These are phyloP conservation scores for Chenopodium quinoa DNA, from an alignment of 148 eudicot genomes.

Conservation along the genomic window DNA sequence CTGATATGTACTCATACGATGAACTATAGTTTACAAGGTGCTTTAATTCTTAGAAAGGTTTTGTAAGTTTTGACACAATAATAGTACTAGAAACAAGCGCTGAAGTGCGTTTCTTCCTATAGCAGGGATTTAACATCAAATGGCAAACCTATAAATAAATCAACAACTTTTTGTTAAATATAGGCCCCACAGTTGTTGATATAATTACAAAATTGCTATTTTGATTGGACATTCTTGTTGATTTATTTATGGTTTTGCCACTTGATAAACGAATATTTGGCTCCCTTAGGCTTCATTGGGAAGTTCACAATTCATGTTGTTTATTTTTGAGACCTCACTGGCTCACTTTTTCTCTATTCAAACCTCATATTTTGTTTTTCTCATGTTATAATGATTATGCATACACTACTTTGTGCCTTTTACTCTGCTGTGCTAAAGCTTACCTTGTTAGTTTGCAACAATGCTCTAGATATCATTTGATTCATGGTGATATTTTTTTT, in stretches of 20 bases:
- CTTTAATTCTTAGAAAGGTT: neutral
- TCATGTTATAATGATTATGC: neutral
- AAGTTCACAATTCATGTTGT: neutral
- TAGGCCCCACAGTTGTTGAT: too few relatives aligned
- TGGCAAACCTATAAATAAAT: too few relatives aligned
- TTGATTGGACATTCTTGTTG: too few relatives aligned
- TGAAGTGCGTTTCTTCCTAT: neutral
- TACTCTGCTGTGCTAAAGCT: neutral
- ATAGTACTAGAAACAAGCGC: neutral
- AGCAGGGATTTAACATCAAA: neutral
- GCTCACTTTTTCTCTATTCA: neutral
- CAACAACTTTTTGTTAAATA: too few relatives aligned
- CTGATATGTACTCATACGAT: neutral
- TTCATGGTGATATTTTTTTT: neutral
- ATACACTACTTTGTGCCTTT: neutral
- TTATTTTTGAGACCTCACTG: neutral
- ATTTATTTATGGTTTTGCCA: too few relatives aligned
- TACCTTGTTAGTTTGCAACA: neutral
- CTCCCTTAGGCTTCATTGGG: neutral
- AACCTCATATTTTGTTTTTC: neutral
- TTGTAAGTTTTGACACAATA: neutral
- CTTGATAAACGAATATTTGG: too few relatives aligned
- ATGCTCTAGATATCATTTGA: neutral
- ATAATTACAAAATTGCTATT: too few relatives aligned
- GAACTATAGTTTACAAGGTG: neutral